These are phyloP conservation scores for Exophiala spinifera DNA, from an alignment of 2,329 filamentous ascomycete species.

Conservation along the genomic window DNA sequence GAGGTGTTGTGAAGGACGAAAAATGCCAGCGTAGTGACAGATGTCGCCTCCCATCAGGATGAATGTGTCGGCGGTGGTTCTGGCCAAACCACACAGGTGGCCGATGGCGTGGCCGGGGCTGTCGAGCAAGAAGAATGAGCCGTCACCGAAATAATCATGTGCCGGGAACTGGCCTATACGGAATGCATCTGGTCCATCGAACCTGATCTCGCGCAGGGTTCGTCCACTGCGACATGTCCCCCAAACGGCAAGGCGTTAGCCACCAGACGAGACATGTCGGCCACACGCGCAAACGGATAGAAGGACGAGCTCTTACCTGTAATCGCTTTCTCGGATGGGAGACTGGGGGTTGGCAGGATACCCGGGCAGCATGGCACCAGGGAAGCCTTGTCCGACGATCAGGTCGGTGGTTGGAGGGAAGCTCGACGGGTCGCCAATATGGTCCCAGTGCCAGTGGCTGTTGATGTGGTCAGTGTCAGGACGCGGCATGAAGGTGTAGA, in stretches of 20 bases:
- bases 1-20: slow-evolving; percentile 5
- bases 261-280: too few relatives aligned
- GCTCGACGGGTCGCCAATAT: slow-evolving; percentile 4
- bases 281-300: too few relatives aligned
- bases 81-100: slow-evolving; percentile 27
- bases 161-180: slow-evolving; percentile 34
- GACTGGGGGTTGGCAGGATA: slow-evolving; percentile 42
- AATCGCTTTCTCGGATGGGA: slow-evolving; percentile 37
- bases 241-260: background rate
- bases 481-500: background rate
- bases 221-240: background rate
- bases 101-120: slow-evolving; percentile 32
- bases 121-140: slow-evolving; percentile 54
- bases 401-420: slow-evolving; percentile 29
- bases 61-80: slow-evolving; percentile 23
- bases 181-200: slow-evolving; percentile 39
- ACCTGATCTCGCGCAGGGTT: slow-evolving; percentile 9
- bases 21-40: slow-evolving; percentile 7
- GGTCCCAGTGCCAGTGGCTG: slow-evolving; percentile 31
- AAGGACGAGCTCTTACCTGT: background rate
- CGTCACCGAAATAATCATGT: slow-evolving; percentile 51
- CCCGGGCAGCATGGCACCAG: slow-evolving; percentile 45
- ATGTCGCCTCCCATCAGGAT: slow-evolving; percentile 8
- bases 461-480: background rate
- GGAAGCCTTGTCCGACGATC: slow-evolving; percentile 54